These are phyloP conservation scores for Mortierella polycephala DNA, from an alignment of 371 early-diverging fungal genomes.

Conservation along the genomic window DNA sequence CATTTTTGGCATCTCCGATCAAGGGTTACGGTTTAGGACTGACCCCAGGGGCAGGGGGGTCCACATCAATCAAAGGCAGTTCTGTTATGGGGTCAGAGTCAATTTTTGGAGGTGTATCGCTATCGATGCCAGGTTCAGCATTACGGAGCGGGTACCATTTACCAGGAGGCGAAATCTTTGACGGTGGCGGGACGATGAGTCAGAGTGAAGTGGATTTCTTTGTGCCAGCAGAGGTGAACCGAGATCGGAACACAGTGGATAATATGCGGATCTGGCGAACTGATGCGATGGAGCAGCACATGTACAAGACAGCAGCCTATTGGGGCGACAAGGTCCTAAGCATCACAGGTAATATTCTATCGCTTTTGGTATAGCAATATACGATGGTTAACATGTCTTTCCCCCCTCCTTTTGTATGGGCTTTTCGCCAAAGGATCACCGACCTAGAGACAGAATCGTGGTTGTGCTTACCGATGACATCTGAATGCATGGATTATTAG, in stretches of 20 bases:
- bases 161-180: slow-evolving; percentile 3
- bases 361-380: too few relatives aligned
- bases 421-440: too few relatives aligned
- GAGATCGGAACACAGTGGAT: slow-evolving; percentile 41
- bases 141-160: not conserved
- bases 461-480: not conserved
- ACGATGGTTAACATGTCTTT: too few relatives aligned
- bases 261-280: slow-evolving; percentile 63
- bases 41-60: not conserved
- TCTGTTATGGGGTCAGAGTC: slow-evolving; percentile 8
- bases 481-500: slow-evolving; percentile 34
- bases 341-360: slow-evolving; percentile 57
- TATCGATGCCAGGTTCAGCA: slow-evolving; percentile 5
- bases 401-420: not conserved
- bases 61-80: not conserved
- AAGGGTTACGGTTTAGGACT: slow-evolving; percentile 1
- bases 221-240: slow-evolving; percentile 16
- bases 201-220: slow-evolving; percentile 16
- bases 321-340: slow-evolving; percentile 72
- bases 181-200: slow-evolving; percentile 2
- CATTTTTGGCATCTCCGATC: slow-evolving; percentile 23
- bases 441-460: not conserved
- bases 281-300: slow-evolving; percentile 61
- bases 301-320: slow-evolving; percentile 66
- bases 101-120: slow-evolving; percentile 9